Conservation (phyloP, 177 flowering plant species). For the Vitis hybrid region DNA sequence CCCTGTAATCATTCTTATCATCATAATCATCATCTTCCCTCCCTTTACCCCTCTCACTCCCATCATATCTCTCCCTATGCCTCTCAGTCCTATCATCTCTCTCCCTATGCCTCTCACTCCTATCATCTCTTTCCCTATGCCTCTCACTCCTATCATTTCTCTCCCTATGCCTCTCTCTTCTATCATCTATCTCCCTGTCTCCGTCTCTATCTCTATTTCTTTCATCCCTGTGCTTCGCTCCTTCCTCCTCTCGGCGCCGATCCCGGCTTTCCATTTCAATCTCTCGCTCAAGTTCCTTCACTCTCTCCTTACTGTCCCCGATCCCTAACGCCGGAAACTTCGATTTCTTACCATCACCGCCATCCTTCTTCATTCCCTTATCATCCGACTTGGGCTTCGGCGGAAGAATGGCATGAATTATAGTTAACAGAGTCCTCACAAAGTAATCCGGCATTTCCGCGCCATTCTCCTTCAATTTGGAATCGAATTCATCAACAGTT, state of each 20-base stretch:
- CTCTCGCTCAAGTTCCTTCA: conserved; percentile 60
- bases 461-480: conserved; percentile 69
- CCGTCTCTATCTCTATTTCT: conserved; percentile 34
- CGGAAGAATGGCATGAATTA: conserved; percentile 78
- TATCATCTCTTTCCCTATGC: conserved; percentile 8
- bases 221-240: conserved; percentile 17
- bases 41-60: conserved; percentile 14
- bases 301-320: conserved; percentile 51
- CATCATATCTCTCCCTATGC: conserved; percentile 6
- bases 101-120: conserved; percentile 12
- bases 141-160: neutral
- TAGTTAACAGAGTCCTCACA: conserved; percentile 67
- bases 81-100: conserved; percentile 19
- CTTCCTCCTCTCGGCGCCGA: conserved; percentile 19
- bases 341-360: conserved; percentile 24
- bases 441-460: conserved; percentile 92
- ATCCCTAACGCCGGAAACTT: conserved; percentile 49
- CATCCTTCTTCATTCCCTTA: conserved; percentile 19
- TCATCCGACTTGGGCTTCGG: conserved; percentile 38
- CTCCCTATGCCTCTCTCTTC: conserved; percentile 11
- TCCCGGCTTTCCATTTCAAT: conserved; percentile 44
- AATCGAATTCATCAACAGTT: conserved; percentile 70
- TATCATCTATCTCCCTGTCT: conserved; percentile 20
- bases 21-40: conserved; percentile 15
- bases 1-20: conserved; percentile 5